phyloP scores from a whole-genome alignment of 2,329 filamentous ascomycete species.

The Calonectria multiphialidica region DNA sequence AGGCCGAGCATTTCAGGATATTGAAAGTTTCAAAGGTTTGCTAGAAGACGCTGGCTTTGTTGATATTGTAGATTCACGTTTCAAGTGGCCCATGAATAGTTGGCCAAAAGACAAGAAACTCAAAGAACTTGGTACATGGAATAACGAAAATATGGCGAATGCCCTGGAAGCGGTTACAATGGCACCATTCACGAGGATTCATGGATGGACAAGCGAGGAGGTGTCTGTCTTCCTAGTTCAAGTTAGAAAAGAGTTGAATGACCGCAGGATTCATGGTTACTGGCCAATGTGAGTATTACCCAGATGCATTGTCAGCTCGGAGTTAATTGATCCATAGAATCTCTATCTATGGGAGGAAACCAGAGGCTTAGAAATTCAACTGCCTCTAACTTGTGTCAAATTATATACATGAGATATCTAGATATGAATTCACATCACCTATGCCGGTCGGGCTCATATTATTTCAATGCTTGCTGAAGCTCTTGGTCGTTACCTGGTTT shows the following conservation, averaged over 20 bases:
- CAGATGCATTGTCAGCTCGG: background rate
- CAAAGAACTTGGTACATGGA: conserved; percentile 14
- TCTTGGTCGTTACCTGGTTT: too few relatives aligned
- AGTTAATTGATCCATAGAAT: background rate
- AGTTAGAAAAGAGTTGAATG: conserved; percentile 1
- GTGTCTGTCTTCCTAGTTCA: background rate
- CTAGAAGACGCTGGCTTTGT: background rate
- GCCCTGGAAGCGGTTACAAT: conserved; percentile 4
- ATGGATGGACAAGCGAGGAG: background rate
- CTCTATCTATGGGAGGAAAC: background rate
- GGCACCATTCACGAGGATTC: background rate
- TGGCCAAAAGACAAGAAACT: conserved; percentile 7
- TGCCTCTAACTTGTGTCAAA: too few relatives aligned
- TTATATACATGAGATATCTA: too few relatives aligned
- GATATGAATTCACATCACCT: too few relatives aligned
- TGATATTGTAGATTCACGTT: conserved; percentile 1
- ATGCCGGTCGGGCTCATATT: too few relatives aligned
- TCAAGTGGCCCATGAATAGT: conserved; percentile 8
- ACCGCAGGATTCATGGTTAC: background rate
- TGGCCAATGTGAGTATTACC: background rate
- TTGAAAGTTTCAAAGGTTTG: background rate
- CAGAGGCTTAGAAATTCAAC: background rate
- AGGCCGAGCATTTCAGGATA: background rate
- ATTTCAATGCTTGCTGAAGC: too few relatives aligned
- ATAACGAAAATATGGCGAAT: background rate